Conservation (phyloP, 2,329 filamentous ascomycete genomes). For the Colletotrichum sp. region DNA sequence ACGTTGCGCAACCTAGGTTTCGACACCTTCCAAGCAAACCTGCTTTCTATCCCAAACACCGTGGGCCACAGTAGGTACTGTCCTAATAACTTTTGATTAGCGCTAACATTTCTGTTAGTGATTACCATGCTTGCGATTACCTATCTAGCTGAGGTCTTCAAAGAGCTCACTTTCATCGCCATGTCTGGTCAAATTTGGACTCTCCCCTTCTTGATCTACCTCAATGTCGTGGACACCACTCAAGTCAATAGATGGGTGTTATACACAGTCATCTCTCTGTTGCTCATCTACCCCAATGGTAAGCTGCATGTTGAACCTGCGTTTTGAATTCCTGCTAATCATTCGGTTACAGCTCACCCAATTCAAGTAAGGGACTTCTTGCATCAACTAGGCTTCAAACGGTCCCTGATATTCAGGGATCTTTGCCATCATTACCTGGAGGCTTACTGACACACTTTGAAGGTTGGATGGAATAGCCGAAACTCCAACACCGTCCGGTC, state of each 20-base stretch:
- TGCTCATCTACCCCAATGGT: constrained; percentile 39
- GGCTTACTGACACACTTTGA: not conserved
- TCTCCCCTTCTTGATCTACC: constrained; percentile 60
- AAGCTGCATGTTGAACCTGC: not conserved
- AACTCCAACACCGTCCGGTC: constrained; percentile 68
- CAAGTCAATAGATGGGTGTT: constrained; percentile 36
- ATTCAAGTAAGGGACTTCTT: constrained; percentile 34
- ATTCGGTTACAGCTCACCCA: constrained; percentile 39
- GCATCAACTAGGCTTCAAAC: fast-evolving
- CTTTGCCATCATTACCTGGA: too few species aligned
- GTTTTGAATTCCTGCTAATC: constrained; percentile 24
- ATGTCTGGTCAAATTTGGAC: constrained; percentile 61
- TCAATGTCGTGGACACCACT: constrained; percentile 41
- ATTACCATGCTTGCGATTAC: constrained; percentile 49
- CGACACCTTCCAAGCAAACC: constrained; percentile 65
- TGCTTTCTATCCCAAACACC: constrained; percentile 64
- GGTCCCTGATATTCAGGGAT: fast-evolving
- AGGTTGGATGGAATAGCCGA: constrained; percentile 50
- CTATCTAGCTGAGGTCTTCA: constrained; percentile 48
- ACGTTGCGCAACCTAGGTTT: constrained; percentile 63
- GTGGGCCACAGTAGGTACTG: constrained; percentile 31
- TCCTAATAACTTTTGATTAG: not conserved
- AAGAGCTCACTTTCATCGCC: constrained; percentile 54
- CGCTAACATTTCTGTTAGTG: constrained; percentile 31
- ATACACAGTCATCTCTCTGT: constrained; percentile 37